Evolutionary conservation across 306 rosid species (phyloP).

Genomic region (Hippophae tibetana): DNA sequence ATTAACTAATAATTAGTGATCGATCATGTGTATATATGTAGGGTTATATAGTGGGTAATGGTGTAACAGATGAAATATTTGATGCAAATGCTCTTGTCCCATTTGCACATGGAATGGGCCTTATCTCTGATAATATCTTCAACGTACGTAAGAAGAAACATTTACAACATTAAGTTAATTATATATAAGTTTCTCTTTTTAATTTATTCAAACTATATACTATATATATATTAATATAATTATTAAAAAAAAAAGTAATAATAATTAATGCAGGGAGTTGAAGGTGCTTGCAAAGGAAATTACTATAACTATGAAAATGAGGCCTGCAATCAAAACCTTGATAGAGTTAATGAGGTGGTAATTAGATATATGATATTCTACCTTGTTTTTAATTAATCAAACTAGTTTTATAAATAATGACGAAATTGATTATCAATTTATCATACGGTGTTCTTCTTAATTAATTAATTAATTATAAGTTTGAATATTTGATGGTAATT

Average conservation of each 20-base stretch:
- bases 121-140: conserved; percentile 49
- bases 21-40: background rate
- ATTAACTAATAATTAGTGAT: background rate
- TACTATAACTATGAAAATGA: conserved; percentile 13
- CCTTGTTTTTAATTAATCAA: background rate
- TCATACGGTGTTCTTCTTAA: too few species aligned
- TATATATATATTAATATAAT: too few species aligned
- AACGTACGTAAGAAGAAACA: conserved; percentile 22
- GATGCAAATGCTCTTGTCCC: conserved; percentile 67
- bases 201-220: too few species aligned
- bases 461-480: too few species aligned
- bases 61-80: conserved; percentile 48
- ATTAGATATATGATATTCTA: background rate
- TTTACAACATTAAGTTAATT: background rate
- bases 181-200: too few species aligned
- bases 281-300: conserved; percentile 36
- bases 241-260: too few species aligned
- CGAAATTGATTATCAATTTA: too few species aligned
- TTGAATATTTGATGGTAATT: too few species aligned
- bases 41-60: conserved; percentile 86
- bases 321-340: conserved; percentile 17
- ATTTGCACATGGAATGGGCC: conserved; percentile 82
- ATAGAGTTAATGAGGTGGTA: conserved; percentile 27
- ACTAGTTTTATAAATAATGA: too few species aligned
- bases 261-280: conserved; percentile 26